These are phyloP conservation scores for Pseudogymnoascus destructans DNA, from an alignment of 2,329 filamentous ascomycete genomes.

Conservation along the genomic window DNA sequence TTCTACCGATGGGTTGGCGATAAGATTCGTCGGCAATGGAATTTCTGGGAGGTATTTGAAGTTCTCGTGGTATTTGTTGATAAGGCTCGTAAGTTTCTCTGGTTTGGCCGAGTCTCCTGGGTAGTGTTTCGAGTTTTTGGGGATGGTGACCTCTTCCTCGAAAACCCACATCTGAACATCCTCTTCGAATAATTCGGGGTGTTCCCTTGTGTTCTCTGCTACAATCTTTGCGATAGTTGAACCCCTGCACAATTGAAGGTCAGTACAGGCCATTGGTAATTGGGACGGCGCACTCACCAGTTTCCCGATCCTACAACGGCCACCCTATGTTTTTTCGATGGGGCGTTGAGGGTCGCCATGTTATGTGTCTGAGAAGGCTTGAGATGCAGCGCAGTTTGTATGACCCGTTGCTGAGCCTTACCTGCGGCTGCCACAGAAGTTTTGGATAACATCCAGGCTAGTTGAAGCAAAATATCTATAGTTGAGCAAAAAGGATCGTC, in stretches of 20 bases:
- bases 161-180: constrained; percentile 98
- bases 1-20: constrained; percentile 69
- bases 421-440: neutral
- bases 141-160: constrained; percentile 73
- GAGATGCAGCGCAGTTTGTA: constrained; percentile 7
- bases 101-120: constrained; percentile 42
- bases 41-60: constrained; percentile 95
- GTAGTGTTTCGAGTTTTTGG: constrained; percentile 62
- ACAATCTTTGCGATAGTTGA: constrained; percentile 96
- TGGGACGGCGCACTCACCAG: constrained; percentile 45
- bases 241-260: constrained; percentile 46
- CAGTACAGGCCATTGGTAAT: neutral
- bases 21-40: constrained; percentile 64
- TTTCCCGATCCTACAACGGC: constrained; percentile 93
- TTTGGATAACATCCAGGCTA: constrained; percentile 8
- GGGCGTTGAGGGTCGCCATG: constrained; percentile 31
- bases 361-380: constrained; percentile 13
- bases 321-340: constrained; percentile 74
- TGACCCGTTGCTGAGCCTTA: constrained; percentile 7
- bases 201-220: constrained; percentile 72
- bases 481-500: neutral
- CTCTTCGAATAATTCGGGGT: constrained; percentile 72
- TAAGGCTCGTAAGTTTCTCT: constrained; percentile 79
- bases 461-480: neutral
- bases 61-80: constrained; percentile 92